These are phyloP conservation scores for Funneliformis caledonium DNA, from an alignment of 371 early-diverging fungal species.

Conservation along the genomic window DNA sequence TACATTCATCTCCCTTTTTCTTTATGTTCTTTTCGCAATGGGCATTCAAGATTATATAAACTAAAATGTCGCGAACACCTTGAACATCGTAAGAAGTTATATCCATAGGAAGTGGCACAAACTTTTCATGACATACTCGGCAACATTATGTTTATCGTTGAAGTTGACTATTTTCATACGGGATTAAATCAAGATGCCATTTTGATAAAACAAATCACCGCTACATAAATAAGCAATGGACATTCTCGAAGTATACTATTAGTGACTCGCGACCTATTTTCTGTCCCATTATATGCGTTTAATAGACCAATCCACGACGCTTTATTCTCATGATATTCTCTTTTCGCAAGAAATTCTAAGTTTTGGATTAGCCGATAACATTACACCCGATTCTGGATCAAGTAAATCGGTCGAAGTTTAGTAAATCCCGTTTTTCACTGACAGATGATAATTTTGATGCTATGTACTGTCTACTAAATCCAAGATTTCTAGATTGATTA, in stretches of 20 bases:
- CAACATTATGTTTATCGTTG: neutral
- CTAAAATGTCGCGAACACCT: conserved; percentile 16
- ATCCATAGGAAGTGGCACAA: neutral
- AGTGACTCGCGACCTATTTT: neutral
- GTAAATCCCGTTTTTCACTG: no score
- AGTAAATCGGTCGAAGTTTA: no score
- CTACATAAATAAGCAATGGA: conserved; percentile 17
- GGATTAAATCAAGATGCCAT: neutral
- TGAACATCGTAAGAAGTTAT: neutral
- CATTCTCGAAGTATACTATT: neutral
- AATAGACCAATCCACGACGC: neutral
- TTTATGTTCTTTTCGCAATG: neutral
- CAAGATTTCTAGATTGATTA: no score
- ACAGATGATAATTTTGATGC: no score
- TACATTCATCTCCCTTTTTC: no score
- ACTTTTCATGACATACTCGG: conserved; percentile 1
- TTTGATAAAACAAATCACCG: neutral
- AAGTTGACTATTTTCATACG: neutral
- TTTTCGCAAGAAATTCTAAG: neutral
- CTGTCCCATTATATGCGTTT: neutral
- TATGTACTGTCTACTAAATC: no score
- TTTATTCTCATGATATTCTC: neutral
- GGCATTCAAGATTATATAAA: conserved; percentile 16
- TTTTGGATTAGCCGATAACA: neutral
- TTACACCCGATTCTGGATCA: neutral